phyloP scores from a whole-genome alignment of 495 filamentous ascomycete species.

The Aspergillus diversus region DNA sequence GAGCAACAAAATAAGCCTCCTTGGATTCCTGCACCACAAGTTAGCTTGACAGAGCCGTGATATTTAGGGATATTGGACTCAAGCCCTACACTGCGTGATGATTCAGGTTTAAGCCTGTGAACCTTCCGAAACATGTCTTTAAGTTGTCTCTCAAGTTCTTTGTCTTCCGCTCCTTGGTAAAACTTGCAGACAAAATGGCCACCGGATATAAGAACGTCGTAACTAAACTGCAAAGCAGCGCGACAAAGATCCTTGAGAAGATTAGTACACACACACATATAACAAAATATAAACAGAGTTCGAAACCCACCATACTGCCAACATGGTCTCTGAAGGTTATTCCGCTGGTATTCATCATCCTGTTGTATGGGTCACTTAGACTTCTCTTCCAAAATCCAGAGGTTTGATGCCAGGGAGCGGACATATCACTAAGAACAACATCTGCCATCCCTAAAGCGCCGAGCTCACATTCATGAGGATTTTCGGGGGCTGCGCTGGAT shows the following conservation, averaged over 20 bases:
- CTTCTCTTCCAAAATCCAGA: slow-evolving; percentile 79
- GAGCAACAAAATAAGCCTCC: slow-evolving; percentile 83
- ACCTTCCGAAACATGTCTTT: slow-evolving; percentile 78
- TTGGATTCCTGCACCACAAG: slow-evolving; percentile 72
- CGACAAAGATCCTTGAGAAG: slow-evolving; percentile 74
- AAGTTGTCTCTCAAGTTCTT: slow-evolving; percentile 69
- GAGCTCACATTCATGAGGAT: background rate
- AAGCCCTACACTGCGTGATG: slow-evolving; percentile 75
- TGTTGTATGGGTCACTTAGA: slow-evolving; percentile 88
- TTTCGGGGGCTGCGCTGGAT: background rate
- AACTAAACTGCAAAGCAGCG: slow-evolving; percentile 80
- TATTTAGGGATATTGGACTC: background rate
- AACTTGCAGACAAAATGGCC: slow-evolving; percentile 98
- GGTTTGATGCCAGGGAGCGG: slow-evolving; percentile 85
- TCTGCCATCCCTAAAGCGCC: slow-evolving; percentile 66
- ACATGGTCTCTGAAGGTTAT: slow-evolving; percentile 84
- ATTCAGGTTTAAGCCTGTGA: slow-evolving; percentile 83
- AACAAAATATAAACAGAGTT: background rate
- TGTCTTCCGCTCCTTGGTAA: slow-evolving; percentile 88
- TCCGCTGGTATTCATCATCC: slow-evolving; percentile 99
- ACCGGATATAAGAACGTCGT: slow-evolving; percentile 77
- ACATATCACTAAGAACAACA: slow-evolving; percentile 99
- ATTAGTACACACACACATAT: background rate
- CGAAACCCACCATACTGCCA: slow-evolving; percentile 82
- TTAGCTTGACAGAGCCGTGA: slow-evolving; percentile 16